Base-by-base conservation (phyloP, 1,284 basidiomycete genomes). In the Cryptococcus hybrid region DNA sequence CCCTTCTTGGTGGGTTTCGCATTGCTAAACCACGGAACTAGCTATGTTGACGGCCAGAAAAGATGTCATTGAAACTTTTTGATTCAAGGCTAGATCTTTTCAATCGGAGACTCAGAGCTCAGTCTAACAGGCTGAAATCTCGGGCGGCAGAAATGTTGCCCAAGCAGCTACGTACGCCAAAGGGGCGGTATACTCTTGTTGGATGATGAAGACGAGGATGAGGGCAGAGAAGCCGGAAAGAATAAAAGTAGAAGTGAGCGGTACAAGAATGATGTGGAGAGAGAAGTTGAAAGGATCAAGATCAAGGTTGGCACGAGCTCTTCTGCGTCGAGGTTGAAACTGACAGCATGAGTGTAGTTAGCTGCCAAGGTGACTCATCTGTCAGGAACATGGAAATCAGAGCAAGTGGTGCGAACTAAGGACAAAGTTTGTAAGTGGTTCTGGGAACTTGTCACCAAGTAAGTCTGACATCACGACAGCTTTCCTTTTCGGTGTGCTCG, bases 401-500 rank as follows among this genome's bases (percentile, higher is more conserved):
- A 91, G 1, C 93, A 94, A 72, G 89, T 92, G 40, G 87, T 96
- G 37, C 84, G 92, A 35, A 92, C 90, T n/a, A 84, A 88, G 54
- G 91, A 93, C 67, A 94, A 94, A 76, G 81, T 80, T 30, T 70
- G 77, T 77, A 48, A 64, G 77, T 74, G 9, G 5, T 24, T 43
- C 13, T 49, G 11, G 30, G 54, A 50, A 13, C 11, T 38, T 34
- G 44, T 24, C 46, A 30, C 13, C 5, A 15, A 18, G 49, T 18
- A 15, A 48, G 12, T 11, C 40, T 42, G 35, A 51, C 11, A 61
- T 15, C 63, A 69, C 51, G 34, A 37, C 30, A 59, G 89, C 89
- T 0, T 97, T 97, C 80, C 90, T 95, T 78, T 84, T 91, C 63
- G 90, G 91, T 35, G 93, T 97, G 43, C 88, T 90, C 85, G 87